Base-by-base conservation (phyloP, 805 yeast genomes). In the Candida glaebosa region DNA sequence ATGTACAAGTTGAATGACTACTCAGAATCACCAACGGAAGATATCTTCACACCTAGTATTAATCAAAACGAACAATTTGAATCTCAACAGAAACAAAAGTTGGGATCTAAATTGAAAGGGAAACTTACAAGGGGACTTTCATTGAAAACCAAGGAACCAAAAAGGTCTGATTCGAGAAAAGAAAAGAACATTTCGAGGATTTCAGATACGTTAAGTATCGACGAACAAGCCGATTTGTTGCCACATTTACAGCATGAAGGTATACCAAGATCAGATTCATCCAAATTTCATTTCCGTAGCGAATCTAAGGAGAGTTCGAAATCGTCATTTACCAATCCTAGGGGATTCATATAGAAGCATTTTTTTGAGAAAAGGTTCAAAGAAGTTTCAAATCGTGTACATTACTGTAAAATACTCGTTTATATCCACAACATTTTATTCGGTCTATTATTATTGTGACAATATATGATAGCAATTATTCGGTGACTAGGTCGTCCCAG, bases 1-100 rank as follows among this genome's bases (percentile, higher is more conserved):
- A 76, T 82, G 77, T 71, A 70, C 57, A 68, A 69, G 37, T 59
- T 76, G 48, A 67, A 67, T 42, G 72, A 67, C 18, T 31, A 53
- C 4, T 41, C 54, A 7, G 37, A 34, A 18, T 17, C 37, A 16
- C 33, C 19, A 18, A 26, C 25, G 18, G 20, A 47, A 12, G 58
- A 57, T 33, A 50, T 57, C 3, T 51, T 69, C 14, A 60, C 66
- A 6, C 62, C 63, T n/a, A 58, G 60, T 12, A 63, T 67, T 7
- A 59, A 57, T 19, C 60, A 59, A 18, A 57, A 58, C 20, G 65
- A 56, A 40, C 44, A 48, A 18, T 42, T 50, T 9, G 40, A 16
- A 39, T 16, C 37, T n/a, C 16, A 8, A 10, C 24, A 34, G 4
- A 46, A 22, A 30, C 42, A 39, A 38, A 33, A 39, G 24, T 64